A percentile compares a stretch with the other conserved stretches of the same genome.
Conservation (phyloP, 2,329 filamentous ascomycete species). For the Bipolaris cookei region DNA sequence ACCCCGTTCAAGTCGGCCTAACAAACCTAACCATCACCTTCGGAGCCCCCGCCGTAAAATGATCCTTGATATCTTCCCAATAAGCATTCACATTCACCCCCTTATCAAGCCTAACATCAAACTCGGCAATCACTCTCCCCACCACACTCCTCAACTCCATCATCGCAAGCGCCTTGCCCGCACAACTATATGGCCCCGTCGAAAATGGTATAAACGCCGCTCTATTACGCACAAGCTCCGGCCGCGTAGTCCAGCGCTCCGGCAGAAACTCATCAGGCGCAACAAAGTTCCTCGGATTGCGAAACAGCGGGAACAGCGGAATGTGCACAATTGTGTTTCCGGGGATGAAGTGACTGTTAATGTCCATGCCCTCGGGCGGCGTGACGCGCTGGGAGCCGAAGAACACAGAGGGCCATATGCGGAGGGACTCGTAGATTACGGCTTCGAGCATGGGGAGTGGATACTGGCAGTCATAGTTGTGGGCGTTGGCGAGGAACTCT, state of each 20-base stretch:
- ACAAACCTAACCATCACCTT: slow-evolving; percentile 24
- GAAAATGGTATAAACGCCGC: slow-evolving; percentile 74
- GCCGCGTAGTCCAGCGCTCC: slow-evolving; percentile 30
- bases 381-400: slow-evolving; percentile 37
- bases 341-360: slow-evolving; percentile 32
- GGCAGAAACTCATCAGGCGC: slow-evolving; percentile 34
- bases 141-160: slow-evolving; percentile 68
- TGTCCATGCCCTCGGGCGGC: slow-evolving; percentile 35
- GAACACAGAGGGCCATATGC: slow-evolving; percentile 37
- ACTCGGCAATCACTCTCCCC: slow-evolving; percentile 64
- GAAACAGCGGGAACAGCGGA: slow-evolving; percentile 26
- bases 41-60: slow-evolving; percentile 35
- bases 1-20: not conserved
- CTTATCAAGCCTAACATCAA: slow-evolving; percentile 53
- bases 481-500: slow-evolving; percentile 22
- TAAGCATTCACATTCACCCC: slow-evolving; percentile 26
- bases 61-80: slow-evolving; percentile 28
- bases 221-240: slow-evolving; percentile 27
- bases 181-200: slow-evolving; percentile 70
- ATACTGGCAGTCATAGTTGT: slow-evolving; percentile 17
- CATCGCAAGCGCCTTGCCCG: slow-evolving; percentile 69
- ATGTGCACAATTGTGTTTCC: slow-evolving; percentile 37
- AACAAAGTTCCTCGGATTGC: slow-evolving; percentile 29
- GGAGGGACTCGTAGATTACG: slow-evolving; percentile 37
- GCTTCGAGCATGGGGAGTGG: slow-evolving; percentile 28